Conservation (phyloP, 2,329 filamentous ascomycete genomes). For the Mycosphaerella arachidis region DNA sequence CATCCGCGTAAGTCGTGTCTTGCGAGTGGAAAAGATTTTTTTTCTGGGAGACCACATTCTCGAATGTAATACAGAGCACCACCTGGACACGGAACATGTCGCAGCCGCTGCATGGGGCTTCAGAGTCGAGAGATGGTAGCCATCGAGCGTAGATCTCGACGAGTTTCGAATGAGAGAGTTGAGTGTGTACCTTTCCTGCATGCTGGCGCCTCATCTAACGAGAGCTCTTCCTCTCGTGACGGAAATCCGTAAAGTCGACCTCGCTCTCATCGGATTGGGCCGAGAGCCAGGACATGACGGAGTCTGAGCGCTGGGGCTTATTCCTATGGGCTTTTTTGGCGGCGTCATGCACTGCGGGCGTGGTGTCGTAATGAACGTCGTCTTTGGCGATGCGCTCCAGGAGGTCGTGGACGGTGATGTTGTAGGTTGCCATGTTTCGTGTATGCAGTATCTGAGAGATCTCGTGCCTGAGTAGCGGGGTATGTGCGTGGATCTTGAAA, state of each 20-base stretch:
- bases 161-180: not conserved
- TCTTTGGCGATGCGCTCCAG: slow-evolving; percentile 17
- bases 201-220: not conserved
- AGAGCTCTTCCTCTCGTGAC: not conserved
- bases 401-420: slow-evolving; percentile 21
- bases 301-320: slow-evolving; percentile 1
- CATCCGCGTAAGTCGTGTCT: too few relatives aligned
- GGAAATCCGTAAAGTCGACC: slow-evolving; percentile 4
- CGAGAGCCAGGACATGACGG: slow-evolving; percentile 4
- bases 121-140: too few relatives aligned
- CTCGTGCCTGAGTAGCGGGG: not conserved
- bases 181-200: not conserved
- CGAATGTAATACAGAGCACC: too few relatives aligned
- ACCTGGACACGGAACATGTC: too few relatives aligned
- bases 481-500: not conserved
- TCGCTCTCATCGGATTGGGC: not conserved
- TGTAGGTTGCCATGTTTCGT: slow-evolving; percentile 20
- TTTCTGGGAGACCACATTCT: too few relatives aligned
- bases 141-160: too few relatives aligned
- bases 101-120: too few relatives aligned
- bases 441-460: too few relatives aligned
- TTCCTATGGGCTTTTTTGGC: not conserved
- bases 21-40: too few relatives aligned
- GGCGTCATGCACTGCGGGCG: not conserved
- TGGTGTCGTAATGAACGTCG: slow-evolving; percentile 1